These are phyloP conservation scores for Trametes gibbosa DNA, from an alignment of 768 basidiomycete genomes.

Conservation along the genomic window DNA sequence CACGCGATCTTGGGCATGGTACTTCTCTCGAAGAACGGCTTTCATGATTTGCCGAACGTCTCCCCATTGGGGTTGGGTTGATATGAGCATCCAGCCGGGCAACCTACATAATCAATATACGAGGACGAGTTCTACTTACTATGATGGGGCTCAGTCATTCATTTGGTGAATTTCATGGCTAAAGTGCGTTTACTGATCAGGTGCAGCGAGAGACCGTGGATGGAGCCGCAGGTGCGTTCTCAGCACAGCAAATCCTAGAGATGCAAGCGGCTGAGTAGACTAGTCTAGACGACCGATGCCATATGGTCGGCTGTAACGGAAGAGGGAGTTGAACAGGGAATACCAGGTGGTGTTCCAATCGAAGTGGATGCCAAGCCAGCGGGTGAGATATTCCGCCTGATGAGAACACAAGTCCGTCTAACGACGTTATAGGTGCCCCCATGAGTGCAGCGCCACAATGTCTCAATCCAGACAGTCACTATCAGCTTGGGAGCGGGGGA, in stretches of 20 bases:
- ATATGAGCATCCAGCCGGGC: background rate
- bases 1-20: background rate
- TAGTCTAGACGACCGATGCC: background rate
- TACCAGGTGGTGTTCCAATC: background rate
- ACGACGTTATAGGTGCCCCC: constrained; percentile 2
- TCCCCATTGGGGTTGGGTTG: background rate
- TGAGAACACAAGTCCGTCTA: background rate
- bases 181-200: background rate
- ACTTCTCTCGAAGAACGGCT: background rate
- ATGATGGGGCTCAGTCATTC: background rate
- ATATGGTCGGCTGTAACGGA: background rate
- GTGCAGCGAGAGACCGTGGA: no score
- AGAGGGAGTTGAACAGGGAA: background rate
- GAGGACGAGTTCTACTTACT: background rate
- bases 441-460: background rate
- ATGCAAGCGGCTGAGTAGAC: background rate
- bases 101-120: background rate
- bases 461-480: background rate
- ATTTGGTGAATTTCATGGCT: background rate
- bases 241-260: no score
- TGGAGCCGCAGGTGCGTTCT: no score
- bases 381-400: background rate
- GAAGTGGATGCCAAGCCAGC: background rate
- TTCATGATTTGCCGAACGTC: background rate
- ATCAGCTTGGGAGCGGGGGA: background rate